Base-by-base conservation (phyloP, 2,329 filamentous ascomycete species). In the Aspergillus sp. region DNA sequence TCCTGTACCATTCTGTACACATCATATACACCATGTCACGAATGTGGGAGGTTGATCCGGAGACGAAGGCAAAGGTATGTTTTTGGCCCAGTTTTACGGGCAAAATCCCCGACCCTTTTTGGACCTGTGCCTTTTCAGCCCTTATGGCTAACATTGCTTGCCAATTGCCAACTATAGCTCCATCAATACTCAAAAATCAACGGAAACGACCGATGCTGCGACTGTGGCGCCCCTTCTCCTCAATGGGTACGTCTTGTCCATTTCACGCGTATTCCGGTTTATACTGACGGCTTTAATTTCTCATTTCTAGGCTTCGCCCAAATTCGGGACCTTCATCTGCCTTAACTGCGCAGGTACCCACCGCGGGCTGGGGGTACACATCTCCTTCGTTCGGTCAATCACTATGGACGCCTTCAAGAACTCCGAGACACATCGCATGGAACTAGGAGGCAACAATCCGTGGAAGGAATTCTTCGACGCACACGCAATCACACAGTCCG, bases 41-140 rank as follows among this genome's bases (percentile, higher is more conserved):
- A 79, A 93, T 96, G 89, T 99, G 95, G 95, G 95, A 99, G 80
- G 92, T 99, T 65, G 95, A 99, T 77, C 95, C 95, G 49, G 93
- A 98, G 82, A 98, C 93, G 61, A 87, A 91, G 78, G 91, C 89
- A 72, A 98, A 98, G 86, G 93, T 96, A 79, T 68, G 73, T 52
- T 22, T 20, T 37, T 37, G 51, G 12, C 34, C 39, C 27, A 51
- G 27, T 27, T 51, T 30, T 33, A 15, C 5, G 17, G 5, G 13
- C 15, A 30, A 30, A 27, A 20, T 20, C 8, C 30, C 9, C 30
- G 40, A 15, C 27, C 34, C 30, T 17, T 20, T 34, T 34, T 20
- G 34, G 44, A 9, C n/a, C 19, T 40, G 4, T 49, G 39, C 49
- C 22, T 24, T 41, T 33, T 41, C 39, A 46, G 51, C 47, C 30